Percentiles rank a stretch among this genome's conserved stretches.
Evolutionary conservation across 345 rosid species (phyloP).

Genomic region (Populus nigra): DNA sequence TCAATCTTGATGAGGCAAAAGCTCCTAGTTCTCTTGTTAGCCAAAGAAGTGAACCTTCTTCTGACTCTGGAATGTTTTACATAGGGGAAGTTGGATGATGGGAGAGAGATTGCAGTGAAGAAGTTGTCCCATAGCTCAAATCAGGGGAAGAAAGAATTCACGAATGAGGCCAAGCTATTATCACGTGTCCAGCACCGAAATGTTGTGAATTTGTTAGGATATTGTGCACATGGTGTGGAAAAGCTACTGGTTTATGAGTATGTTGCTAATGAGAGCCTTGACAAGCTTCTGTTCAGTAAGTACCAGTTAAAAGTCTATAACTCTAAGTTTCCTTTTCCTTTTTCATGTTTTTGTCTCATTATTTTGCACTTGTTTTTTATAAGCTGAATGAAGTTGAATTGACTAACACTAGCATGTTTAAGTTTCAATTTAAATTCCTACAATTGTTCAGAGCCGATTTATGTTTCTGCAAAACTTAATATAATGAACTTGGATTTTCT

Average conservation of each 20-base stretch:
- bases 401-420: neutral
- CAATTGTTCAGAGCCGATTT: neutral
- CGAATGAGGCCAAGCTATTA: constrained; percentile 81
- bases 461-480: neutral
- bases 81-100: constrained; percentile 81
- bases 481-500: neutral
- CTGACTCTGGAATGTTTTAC: constrained; percentile 15
- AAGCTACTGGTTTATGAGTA: constrained; percentile 94
- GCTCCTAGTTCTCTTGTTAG: constrained; percentile 4
- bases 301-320: neutral
- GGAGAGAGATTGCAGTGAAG: constrained; percentile 98
- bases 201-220: constrained; percentile 85
- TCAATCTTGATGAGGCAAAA: neutral
- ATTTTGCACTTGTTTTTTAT: neutral
- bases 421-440: neutral
- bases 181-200: constrained; percentile 94
- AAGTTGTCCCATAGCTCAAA: constrained; percentile 66
- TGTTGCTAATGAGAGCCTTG: constrained; percentile 78
- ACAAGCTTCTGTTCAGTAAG: constrained; percentile 94
- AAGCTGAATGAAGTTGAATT: neutral
- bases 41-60: constrained; percentile 6
- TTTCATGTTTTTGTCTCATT: neutral
- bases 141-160: constrained; percentile 86
- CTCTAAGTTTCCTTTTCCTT: neutral
- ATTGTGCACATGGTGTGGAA: constrained; percentile 73